Conservation (phyloP, 2,329 filamentous ascomycete species). For the Sodiomyces alkalinus region DNA sequence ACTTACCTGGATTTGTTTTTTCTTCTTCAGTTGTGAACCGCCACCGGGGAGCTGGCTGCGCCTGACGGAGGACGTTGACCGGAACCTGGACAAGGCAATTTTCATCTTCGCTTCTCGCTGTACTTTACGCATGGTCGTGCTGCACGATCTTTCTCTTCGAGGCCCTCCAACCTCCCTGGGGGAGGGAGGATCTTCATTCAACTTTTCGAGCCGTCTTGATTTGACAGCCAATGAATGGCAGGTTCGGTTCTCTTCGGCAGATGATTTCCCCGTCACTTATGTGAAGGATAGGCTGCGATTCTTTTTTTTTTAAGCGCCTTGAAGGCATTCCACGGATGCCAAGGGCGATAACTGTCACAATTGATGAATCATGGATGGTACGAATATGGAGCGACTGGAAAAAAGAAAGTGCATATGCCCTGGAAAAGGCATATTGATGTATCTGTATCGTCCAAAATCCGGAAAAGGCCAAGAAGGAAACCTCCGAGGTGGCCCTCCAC, state of each 20-base stretch:
- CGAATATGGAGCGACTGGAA: constrained; percentile 6
- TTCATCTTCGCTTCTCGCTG: constrained; percentile 17
- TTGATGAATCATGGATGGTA: constrained; percentile 8
- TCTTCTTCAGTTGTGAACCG: too few species aligned
- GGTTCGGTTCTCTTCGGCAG: constrained; percentile 4
- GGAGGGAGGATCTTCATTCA: constrained; percentile 5
- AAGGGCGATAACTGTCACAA: too few species aligned
- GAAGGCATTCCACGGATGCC: constrained; percentile 7
- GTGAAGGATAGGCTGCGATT: constrained; percentile 1
- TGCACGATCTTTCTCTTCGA: constrained; percentile 14
- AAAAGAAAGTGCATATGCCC: too few species aligned
- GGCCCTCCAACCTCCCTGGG: not conserved
- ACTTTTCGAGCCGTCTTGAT: constrained; percentile 5
- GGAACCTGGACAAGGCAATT: constrained; percentile 4
- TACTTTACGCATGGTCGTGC: constrained; percentile 19
- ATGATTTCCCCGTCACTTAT: constrained; percentile 7
- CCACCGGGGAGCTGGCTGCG: too few species aligned
- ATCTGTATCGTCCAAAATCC: too few species aligned
- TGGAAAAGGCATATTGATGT: too few species aligned
- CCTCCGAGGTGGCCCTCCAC: too few species aligned
- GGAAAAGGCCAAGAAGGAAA: too few species aligned
- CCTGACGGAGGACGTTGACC: too few species aligned
- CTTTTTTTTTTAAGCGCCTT: constrained; percentile 3
- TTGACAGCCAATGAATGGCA: constrained; percentile 7
- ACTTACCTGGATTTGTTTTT: too few species aligned